A percentile compares a stretch with the other conserved stretches of the same genome.
These are phyloP conservation scores for Salix arbutifolia DNA, from an alignment of 345 rosid species.

Conservation along the genomic window DNA sequence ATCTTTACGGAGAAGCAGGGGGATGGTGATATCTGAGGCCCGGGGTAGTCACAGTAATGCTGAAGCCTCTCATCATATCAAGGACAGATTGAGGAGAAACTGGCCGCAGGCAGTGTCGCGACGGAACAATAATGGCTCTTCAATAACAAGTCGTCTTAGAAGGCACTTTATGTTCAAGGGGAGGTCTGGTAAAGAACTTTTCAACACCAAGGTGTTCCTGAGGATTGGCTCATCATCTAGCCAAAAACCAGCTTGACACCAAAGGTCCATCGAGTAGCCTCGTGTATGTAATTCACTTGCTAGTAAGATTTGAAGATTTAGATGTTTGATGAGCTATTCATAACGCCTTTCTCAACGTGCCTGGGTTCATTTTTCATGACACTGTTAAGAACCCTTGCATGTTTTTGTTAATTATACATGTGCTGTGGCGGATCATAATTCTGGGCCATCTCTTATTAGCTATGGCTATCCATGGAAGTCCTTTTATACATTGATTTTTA, in stretches of 20 bases:
- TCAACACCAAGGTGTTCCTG: conserved; percentile 26
- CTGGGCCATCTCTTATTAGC: background rate
- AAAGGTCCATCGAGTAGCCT: conserved; percentile 22
- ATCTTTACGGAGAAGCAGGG: conserved; percentile 54
- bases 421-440: background rate
- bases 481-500: background rate
- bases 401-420: background rate
- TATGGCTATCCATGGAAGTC: background rate
- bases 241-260: conserved; percentile 14
- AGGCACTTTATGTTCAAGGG: conserved; percentile 43
- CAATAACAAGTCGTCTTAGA: conserved; percentile 40
- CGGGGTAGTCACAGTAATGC: conserved; percentile 20
- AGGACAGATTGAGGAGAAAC: conserved; percentile 38
- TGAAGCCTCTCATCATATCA: conserved; percentile 30
- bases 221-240: conserved; percentile 30
- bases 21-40: conserved; percentile 40
- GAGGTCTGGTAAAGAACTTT: conserved; percentile 29
- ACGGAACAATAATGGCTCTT: conserved; percentile 36
- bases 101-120: conserved; percentile 26
- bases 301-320: conserved; percentile 12
- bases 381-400: conserved; percentile 10
- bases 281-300: conserved; percentile 18
- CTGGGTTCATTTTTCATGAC: background rate
- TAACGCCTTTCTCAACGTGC: background rate
- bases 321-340: conserved; percentile 11